Conservation (phyloP, 1,284 basidiomycete species). For the Stygiomarasmius scandens region DNA sequence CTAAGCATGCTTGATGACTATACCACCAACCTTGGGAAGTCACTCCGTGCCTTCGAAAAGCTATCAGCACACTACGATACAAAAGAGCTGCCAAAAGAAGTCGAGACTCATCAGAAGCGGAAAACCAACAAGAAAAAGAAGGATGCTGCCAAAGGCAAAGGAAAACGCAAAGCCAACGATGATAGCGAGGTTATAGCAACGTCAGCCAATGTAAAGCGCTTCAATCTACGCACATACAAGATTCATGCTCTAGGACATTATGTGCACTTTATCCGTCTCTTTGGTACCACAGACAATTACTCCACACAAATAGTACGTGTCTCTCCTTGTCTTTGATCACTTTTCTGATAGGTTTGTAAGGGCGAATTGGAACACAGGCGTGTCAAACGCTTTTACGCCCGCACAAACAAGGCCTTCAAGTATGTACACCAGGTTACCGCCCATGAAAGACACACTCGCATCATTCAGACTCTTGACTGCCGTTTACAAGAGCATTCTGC, state of each 20-base stretch:
- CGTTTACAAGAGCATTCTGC: background rate
- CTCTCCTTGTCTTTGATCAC: no score
- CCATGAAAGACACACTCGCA: slow-evolving; percentile 18
- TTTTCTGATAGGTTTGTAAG: no score
- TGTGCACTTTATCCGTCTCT: background rate
- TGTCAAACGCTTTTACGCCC: slow-evolving; percentile 33
- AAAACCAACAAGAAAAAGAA: background rate
- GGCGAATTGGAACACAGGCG: slow-evolving; percentile 33
- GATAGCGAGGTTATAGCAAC: background rate
- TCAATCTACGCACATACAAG: slow-evolving; percentile 19
- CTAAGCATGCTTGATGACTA: background rate
- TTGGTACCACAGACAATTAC: slow-evolving; percentile 16
- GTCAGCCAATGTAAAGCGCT: background rate
- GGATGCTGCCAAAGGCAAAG: background rate
- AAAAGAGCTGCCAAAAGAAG: slow-evolving; percentile 2
- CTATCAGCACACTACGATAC: background rate
- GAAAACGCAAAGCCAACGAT: background rate
- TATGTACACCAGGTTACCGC: slow-evolving; percentile 27
- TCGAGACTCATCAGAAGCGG: background rate
- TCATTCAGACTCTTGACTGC: background rate
- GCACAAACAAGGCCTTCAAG: slow-evolving; percentile 32
- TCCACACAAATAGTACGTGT: slow-evolving; percentile 9
- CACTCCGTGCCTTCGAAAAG: background rate
- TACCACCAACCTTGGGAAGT: slow-evolving; percentile 8
- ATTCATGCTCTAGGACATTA: slow-evolving; percentile 15